Evolutionary conservation across 2,329 filamentous ascomycete species (phyloP).

Genomic region (Drechslerella coelobrocha): DNA sequence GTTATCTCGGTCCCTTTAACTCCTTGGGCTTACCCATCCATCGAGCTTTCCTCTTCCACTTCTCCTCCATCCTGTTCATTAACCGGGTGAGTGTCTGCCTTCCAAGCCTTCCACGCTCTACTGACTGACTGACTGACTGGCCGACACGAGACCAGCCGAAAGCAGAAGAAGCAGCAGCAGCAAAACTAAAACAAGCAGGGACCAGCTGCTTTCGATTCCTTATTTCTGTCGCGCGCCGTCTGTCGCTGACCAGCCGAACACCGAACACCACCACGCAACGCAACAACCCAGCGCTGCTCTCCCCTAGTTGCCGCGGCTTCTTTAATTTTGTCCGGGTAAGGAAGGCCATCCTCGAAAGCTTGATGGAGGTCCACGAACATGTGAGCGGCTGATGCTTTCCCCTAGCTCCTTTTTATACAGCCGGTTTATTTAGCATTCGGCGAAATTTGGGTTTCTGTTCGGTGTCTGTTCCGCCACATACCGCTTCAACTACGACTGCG

Average conservation of each 20-base stretch:
- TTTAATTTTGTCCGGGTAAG: conserved; percentile 35
- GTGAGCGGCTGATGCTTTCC: too few relatives aligned
- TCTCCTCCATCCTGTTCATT: background rate
- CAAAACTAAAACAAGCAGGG: too few relatives aligned
- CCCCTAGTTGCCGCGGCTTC: conserved; percentile 28
- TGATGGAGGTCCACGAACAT: conserved; percentile 27
- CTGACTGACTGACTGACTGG: too few relatives aligned
- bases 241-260: background rate
- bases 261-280: background rate
- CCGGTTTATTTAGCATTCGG: background rate
- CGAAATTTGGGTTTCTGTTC: too few relatives aligned
- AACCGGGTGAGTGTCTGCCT: too few relatives aligned
- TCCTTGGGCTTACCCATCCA: background rate
- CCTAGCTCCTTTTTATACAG: too few relatives aligned
- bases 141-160: too few relatives aligned
- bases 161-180: too few relatives aligned
- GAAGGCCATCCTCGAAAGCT: conserved; percentile 25
- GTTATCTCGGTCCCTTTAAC: background rate
- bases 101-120: too few relatives aligned
- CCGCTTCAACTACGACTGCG: too few relatives aligned
- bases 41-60: background rate
- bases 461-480: too few relatives aligned
- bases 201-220: background rate
- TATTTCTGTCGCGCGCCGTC: background rate
- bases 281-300: background rate